phyloP scores from a whole-genome alignment of 2,329 filamentous ascomycete genomes.

The Colletotrichum sp. region DNA sequence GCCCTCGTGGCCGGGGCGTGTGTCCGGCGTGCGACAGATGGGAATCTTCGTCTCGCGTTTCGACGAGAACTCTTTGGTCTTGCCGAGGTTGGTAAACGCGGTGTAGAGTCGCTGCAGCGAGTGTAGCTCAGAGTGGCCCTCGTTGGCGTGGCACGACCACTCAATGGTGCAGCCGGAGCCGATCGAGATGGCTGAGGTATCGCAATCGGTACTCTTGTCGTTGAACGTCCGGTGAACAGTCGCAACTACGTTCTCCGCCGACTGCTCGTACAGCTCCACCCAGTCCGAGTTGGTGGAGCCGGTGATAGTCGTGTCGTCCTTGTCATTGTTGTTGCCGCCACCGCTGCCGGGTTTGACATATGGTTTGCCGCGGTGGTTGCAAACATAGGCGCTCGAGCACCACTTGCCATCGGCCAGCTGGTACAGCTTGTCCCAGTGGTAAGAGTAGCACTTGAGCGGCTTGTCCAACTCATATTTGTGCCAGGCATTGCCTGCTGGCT shows the following conservation, averaged over 20 bases:
- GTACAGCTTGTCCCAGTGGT: not conserved
- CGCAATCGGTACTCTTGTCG: not conserved
- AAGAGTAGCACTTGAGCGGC: not conserved
- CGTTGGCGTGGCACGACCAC: not conserved
- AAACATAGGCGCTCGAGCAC: not conserved
- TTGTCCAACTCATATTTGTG: not conserved
- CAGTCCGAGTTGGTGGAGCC: not conserved
- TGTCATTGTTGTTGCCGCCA: not conserved
- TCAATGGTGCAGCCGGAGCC: not conserved
- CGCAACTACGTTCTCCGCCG: not conserved
- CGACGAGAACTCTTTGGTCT: not conserved
- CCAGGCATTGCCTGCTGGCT: not conserved
- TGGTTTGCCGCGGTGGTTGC: not conserved
- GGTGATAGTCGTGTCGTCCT: not conserved
- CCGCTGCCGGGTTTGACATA: not conserved
- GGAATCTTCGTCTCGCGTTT: not conserved
- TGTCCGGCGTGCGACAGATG: not conserved
- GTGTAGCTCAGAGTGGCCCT: not conserved
- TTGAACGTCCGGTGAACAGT: not conserved
- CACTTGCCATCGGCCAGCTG: not conserved
- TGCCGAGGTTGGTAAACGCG: not conserved
- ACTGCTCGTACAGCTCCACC: not conserved
- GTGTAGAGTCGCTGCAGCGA: not conserved
- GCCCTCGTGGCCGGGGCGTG: not conserved
- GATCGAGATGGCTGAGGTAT: not conserved